A percentile compares a stretch with the other conserved stretches of the same genome.
Conservation (phyloP, 257 asterid genomes). For the Osmanthus fragrans region DNA sequence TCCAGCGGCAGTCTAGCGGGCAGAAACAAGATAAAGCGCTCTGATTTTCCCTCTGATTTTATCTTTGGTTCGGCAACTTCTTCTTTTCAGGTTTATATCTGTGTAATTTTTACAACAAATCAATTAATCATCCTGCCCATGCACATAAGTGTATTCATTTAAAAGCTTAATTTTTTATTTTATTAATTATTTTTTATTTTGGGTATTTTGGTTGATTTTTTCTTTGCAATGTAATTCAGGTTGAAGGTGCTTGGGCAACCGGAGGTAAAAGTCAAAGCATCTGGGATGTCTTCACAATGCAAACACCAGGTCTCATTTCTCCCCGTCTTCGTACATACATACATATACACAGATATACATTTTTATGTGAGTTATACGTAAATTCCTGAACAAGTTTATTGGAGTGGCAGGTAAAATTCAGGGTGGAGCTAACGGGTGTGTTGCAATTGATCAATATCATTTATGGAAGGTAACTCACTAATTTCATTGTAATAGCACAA, state of each 20-base stretch:
- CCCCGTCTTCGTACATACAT: slow-evolving; percentile 3
- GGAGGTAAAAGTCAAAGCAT: slow-evolving; percentile 40
- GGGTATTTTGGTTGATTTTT: too few relatives aligned
- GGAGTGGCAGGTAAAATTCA: slow-evolving; percentile 26
- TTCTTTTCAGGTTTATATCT: too few relatives aligned
- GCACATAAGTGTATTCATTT: too few relatives aligned
- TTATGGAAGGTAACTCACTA: slow-evolving; percentile 28
- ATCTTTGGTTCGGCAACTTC: too few relatives aligned
- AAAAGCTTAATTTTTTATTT: too few relatives aligned
- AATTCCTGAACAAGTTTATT: neutral
- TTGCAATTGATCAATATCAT: slow-evolving; percentile 41
- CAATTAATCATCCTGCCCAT: too few relatives aligned
- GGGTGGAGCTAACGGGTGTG: slow-evolving; percentile 40
- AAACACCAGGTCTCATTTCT: slow-evolving; percentile 16
- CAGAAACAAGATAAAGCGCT: too few relatives aligned
- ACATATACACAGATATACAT: too few relatives aligned
- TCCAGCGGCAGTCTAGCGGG: too few relatives aligned
- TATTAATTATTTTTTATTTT: too few relatives aligned
- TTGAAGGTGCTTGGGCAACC: slow-evolving; percentile 38
- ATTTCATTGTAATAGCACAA: neutral
- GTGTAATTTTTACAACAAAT: too few relatives aligned
- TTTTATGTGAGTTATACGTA: neutral
- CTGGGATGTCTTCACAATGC: slow-evolving; percentile 44
- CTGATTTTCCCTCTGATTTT: too few relatives aligned
- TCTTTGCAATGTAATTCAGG: neutral